Conservation (phyloP, 306 rosid genomes). For the Ormosia emarginata region DNA sequence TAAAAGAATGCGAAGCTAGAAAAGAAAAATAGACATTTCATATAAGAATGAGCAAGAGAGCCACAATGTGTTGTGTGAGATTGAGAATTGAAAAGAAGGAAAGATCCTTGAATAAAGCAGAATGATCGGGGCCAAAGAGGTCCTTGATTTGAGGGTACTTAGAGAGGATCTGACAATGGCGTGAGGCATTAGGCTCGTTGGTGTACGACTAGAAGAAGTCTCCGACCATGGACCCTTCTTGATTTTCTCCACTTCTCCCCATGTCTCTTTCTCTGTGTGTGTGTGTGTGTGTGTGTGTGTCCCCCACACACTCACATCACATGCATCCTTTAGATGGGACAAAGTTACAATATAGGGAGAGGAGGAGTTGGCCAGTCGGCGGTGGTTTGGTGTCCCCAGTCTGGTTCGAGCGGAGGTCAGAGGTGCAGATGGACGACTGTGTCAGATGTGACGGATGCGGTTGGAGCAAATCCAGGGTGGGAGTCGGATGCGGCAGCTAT, state of each 20-base stretch:
- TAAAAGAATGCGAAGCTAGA: background rate
- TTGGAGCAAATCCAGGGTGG: no score
- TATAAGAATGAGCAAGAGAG: no score
- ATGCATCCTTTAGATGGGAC: no score
- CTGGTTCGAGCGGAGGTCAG: no score
- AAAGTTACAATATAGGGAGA: no score
- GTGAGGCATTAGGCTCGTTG: constrained; percentile 89
- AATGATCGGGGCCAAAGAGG: constrained; percentile 82
- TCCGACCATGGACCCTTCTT: constrained; percentile 56
- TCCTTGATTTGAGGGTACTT: constrained; percentile 82
- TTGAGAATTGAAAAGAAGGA: background rate
- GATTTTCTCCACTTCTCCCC: constrained; percentile 34
- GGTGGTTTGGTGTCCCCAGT: no score
- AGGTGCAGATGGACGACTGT: no score
- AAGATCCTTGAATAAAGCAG: constrained; percentile 66
- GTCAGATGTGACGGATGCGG: no score
- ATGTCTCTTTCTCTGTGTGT: background rate
- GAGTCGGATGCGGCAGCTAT: no score
- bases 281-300: background rate
- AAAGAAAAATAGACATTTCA: background rate
- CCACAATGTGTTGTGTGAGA: no score
- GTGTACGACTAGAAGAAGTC: constrained; percentile 94
- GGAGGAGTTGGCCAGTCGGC: no score
- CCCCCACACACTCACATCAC: no score
- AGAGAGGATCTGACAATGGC: constrained; percentile 89